Conservation (phyloP, 2,329 filamentous ascomycete genomes). For the Eutypella sp. region DNA sequence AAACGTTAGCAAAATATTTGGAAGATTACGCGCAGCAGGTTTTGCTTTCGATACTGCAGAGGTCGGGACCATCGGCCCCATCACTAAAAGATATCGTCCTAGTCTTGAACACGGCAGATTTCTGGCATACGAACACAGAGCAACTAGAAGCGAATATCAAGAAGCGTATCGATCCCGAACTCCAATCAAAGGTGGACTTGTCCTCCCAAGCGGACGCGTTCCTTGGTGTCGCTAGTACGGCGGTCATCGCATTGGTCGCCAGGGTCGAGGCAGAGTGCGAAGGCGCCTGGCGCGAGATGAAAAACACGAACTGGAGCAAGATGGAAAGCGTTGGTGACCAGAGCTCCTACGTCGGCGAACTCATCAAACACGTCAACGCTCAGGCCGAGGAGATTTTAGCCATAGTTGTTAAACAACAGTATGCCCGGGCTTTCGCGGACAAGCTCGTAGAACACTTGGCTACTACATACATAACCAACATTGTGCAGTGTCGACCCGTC, state of each 20-base stretch:
- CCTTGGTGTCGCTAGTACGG: conserved; percentile 86
- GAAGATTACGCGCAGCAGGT: conserved; percentile 96
- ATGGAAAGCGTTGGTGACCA: conserved; percentile 93
- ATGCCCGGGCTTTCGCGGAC: conserved; percentile 90
- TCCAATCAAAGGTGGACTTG: conserved; percentile 73
- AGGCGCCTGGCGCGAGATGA: conserved; percentile 92
- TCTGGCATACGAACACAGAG: conserved; percentile 89
- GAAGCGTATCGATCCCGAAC: conserved; percentile 76
- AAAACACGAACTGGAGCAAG: conserved; percentile 88
- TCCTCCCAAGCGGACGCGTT: conserved; percentile 93
- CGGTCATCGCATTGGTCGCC: conserved; percentile 77
- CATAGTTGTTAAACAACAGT: conserved; percentile 82
- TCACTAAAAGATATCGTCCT: conserved; percentile 72
- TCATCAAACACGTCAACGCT: conserved; percentile 67
- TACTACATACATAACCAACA: conserved; percentile 71
- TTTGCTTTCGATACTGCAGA: conserved; percentile 64
- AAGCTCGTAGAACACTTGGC: conserved; percentile 88
- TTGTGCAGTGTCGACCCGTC: conserved; percentile 85
- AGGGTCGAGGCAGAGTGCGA: conserved; percentile 80
- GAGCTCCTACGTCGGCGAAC: conserved; percentile 82
- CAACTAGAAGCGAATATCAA: conserved; percentile 95
- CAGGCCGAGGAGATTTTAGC: conserved; percentile 70
- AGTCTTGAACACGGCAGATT: conserved; percentile 94
- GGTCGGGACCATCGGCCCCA: conserved; percentile 47
- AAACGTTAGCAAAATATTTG: conserved; percentile 83